phyloP scores from a whole-genome alignment of 371 early-diverging fungal species.

The Mortierella sp. region DNA sequence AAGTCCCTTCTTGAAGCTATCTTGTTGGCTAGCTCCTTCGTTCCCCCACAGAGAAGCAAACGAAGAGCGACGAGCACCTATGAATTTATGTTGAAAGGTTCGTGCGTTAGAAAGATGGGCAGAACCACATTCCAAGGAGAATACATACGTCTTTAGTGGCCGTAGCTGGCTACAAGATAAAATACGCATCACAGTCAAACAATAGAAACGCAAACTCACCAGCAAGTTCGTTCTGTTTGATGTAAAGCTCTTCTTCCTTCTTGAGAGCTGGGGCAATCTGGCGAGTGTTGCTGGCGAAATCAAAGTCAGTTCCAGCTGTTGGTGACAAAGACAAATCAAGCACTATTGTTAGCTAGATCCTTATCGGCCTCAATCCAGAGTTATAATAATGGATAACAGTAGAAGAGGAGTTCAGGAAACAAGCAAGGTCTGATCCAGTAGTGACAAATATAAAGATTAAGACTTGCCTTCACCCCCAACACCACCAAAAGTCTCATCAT shows the following conservation, averaged over 20 bases:
- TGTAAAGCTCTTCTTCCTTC: conserved; percentile 70
- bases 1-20: conserved; percentile 48
- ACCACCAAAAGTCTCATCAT: conserved; percentile 90
- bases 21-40: conserved; percentile 23
- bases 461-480: conserved; percentile 63
- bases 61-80: conserved; percentile 47
- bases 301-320: conserved; percentile 73
- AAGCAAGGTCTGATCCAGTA: background rate
- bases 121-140: background rate
- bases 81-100: background rate
- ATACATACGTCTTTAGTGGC: too few species aligned
- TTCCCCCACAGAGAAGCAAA: conserved; percentile 53
- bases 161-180: too few species aligned
- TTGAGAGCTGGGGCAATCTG: conserved; percentile 64
- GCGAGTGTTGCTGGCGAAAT: conserved; percentile 76
- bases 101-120: background rate
- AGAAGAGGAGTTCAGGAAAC: background rate
- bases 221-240: conserved; percentile 55
- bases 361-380: background rate
- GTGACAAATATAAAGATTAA: background rate
- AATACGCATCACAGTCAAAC: too few species aligned
- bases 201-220: conserved; percentile 22
- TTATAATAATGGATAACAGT: background rate
- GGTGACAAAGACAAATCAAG: background rate
- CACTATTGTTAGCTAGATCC: background rate